Evolutionary conservation across 2,329 filamentous ascomycete species (phyloP).

Genomic region (Rhytidhysteron rufulum): DNA sequence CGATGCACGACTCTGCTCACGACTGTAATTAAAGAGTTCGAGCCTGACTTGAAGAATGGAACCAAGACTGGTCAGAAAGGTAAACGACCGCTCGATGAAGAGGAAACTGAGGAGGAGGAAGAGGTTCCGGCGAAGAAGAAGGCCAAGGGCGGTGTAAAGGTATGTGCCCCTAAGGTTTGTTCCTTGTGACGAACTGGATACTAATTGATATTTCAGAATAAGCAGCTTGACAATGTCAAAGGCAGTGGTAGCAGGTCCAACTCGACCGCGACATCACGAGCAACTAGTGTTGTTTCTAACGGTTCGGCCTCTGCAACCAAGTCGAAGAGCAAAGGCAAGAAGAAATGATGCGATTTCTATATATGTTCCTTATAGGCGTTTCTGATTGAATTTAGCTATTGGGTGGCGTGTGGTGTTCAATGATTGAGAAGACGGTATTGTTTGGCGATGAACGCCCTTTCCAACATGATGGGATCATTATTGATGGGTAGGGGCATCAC

Average conservation of each 20-base stretch:
- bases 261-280: conserved; percentile 75
- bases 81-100: conserved; percentile 74
- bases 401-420: conserved; percentile 6
- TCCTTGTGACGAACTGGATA: conserved; percentile 5
- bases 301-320: conserved; percentile 52
- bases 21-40: conserved; percentile 92
- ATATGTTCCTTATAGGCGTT: conserved; percentile 1
- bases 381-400: conserved; percentile 1
- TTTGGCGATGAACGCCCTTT: background rate
- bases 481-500: background rate
- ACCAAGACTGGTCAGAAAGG: conserved; percentile 68
- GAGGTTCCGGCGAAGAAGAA: conserved; percentile 92
- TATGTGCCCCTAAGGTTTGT: conserved; percentile 44
- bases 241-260: conserved; percentile 66
- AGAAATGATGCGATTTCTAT: conserved; percentile 42
- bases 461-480: background rate
- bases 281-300: conserved; percentile 81
- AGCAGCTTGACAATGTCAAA: conserved; percentile 86
- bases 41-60: conserved; percentile 51
- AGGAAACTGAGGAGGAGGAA: conserved; percentile 72
- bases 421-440: background rate
- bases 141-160: conserved; percentile 83
- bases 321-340: conserved; percentile 48
- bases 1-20: conserved; percentile 92
- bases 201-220: conserved; percentile 65